phyloP scores from a whole-genome alignment of 2,329 filamentous ascomycete genomes.

The Dactylellina drechsleri region DNA sequence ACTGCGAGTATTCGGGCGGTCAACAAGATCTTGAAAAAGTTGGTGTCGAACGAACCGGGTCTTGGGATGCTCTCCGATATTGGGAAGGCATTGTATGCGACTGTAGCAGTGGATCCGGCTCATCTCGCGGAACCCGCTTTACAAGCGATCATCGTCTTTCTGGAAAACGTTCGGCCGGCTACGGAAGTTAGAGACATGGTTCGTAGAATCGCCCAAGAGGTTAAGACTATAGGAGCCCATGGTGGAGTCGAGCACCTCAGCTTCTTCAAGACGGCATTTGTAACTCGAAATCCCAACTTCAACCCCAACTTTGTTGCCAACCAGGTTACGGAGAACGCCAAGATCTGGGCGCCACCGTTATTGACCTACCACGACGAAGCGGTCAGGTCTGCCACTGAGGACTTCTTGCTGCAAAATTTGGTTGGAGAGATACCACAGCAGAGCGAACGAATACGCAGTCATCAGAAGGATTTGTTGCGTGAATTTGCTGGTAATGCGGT shows the following conservation, averaged over 20 bases:
- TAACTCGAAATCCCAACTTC: conserved; percentile 49
- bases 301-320: conserved; percentile 30
- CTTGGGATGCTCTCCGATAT: conserved; percentile 32
- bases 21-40: conserved; percentile 48
- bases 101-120: conserved; percentile 58
- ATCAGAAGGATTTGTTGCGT: conserved; percentile 40
- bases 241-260: conserved; percentile 65
- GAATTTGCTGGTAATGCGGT: conserved; percentile 29
- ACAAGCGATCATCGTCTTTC: conserved; percentile 61
- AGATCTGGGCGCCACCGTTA: conserved; percentile 66
- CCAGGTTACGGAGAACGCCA: conserved; percentile 59
- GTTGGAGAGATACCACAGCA: conserved; percentile 44
- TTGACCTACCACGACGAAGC: conserved; percentile 66
- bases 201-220: conserved; percentile 62
- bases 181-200: conserved; percentile 59
- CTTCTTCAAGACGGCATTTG: conserved; percentile 63
- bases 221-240: conserved; percentile 65
- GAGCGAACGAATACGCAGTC: conserved; percentile 44
- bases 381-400: conserved; percentile 64
- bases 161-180: conserved; percentile 62
- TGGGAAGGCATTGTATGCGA: conserved; percentile 44
- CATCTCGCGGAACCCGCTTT: conserved; percentile 64
- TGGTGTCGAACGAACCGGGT: conserved; percentile 38
- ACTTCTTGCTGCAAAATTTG: conserved; percentile 58
- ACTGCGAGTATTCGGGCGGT: conserved; percentile 35